A percentile compares a stretch with the other conserved stretches of the same genome.
Evolutionary conservation across 2,329 filamentous ascomycete species (phyloP).

Genomic region (Ophiostoma perfectum): DNA sequence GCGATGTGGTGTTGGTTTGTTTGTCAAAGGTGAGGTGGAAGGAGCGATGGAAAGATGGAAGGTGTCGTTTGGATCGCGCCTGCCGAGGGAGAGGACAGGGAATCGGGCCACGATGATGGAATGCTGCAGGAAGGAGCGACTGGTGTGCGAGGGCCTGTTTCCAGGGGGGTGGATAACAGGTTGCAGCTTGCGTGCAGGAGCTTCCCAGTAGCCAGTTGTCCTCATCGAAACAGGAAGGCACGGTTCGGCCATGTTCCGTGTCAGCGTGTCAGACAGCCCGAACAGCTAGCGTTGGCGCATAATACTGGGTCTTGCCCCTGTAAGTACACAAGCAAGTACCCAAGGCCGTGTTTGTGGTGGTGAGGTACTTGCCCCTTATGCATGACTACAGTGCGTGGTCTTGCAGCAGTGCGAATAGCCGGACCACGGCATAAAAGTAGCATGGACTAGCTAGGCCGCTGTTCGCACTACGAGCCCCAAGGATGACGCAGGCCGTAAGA

Average conservation of each 20-base stretch:
- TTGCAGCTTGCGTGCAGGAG: neutral
- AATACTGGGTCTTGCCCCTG: neutral
- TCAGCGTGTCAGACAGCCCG: neutral
- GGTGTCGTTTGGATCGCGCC: conserved; percentile 7
- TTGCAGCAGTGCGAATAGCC: neutral
- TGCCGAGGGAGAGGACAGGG: conserved; percentile 12
- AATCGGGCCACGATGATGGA: conserved; percentile 19
- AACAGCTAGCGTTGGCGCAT: neutral
- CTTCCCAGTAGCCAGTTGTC: conserved; percentile 22
- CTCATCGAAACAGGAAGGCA: conserved; percentile 18
- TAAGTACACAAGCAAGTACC: conserved; percentile 1
- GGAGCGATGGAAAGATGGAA: neutral
- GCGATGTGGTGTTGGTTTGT: neutral
- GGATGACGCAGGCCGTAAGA: conserved; percentile 10
- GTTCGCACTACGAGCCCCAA: neutral
- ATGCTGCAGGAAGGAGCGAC: conserved; percentile 14
- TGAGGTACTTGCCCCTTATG: conserved; percentile 8
- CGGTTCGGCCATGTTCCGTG: neutral
- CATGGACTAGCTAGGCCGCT: neutral
- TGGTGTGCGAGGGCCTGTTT: conserved; percentile 14
- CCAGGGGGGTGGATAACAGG: conserved; percentile 15
- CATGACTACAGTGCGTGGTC: neutral
- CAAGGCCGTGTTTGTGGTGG: neutral
- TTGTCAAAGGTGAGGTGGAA: neutral
- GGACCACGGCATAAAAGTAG: neutral